phyloP scores from a whole-genome alignment of 495 filamentous ascomycete species.

The Tuber magnatum region DNA sequence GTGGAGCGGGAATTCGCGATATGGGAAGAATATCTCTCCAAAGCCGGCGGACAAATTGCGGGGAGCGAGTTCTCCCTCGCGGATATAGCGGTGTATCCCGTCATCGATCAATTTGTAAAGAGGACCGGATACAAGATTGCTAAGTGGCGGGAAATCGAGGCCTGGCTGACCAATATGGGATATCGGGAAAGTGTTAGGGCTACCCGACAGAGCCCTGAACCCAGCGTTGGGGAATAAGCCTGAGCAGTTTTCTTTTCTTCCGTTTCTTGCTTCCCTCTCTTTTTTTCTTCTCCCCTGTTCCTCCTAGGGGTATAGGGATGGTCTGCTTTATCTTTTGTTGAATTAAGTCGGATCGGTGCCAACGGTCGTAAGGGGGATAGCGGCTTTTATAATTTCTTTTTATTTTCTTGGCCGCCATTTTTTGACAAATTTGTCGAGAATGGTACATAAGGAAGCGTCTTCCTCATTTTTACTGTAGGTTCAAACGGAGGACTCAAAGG shows the following conservation, averaged over 20 bases:
- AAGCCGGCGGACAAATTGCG: conserved; percentile 15
- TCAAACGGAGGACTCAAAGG: background rate
- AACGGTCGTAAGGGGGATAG: background rate
- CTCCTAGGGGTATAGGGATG: background rate
- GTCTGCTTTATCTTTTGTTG: background rate
- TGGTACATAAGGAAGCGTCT: background rate
- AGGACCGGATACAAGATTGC: conserved; percentile 10
- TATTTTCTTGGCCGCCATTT: background rate
- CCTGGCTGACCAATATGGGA: conserved; percentile 13
- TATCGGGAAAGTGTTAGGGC: conserved; percentile 14
- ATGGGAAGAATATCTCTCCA: conserved; percentile 27
- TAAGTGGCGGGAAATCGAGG: conserved; percentile 7
- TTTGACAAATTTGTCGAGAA: background rate
- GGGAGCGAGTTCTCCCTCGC: conserved; percentile 31
- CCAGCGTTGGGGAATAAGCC: background rate
- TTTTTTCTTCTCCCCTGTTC: background rate
- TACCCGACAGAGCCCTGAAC: background rate
- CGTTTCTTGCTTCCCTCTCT: background rate
- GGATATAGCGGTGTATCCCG: conserved; percentile 33
- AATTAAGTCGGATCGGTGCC: background rate
- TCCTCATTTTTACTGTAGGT: background rate
- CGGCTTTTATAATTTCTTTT: background rate
- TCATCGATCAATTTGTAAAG: conserved; percentile 29
- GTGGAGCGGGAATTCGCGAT: conserved; percentile 22
- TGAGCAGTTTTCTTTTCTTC: background rate